These are phyloP conservation scores for Ruellia speciosa DNA, from an alignment of 305 asterid species.

Conservation along the genomic window DNA sequence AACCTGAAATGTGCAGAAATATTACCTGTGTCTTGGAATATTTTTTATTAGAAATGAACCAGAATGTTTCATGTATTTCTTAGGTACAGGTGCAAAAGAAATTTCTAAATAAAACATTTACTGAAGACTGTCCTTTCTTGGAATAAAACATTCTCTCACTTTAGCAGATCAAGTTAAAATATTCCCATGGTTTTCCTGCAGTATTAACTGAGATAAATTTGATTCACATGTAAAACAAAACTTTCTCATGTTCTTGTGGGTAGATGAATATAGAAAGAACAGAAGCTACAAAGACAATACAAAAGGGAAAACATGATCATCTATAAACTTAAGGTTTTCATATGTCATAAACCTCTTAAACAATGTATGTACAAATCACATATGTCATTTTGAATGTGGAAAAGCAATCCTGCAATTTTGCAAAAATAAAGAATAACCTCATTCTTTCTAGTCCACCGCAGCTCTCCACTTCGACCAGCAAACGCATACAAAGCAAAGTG, in stretches of 20 bases:
- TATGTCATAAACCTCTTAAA: slow-evolving; percentile 2
- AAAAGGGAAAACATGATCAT: neutral
- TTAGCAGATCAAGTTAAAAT: slow-evolving; percentile 6
- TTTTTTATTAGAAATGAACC: too few relatives aligned
- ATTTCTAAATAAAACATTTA: too few relatives aligned
- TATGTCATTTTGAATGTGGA: slow-evolving; percentile 7
- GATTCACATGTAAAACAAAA: neutral
- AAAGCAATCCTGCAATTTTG: slow-evolving; percentile 17
- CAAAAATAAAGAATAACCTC: slow-evolving; percentile 43
- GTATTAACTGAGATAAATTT: neutral
- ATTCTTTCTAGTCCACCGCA: slow-evolving; percentile 78
- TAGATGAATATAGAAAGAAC: slow-evolving; percentile 4
- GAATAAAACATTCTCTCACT: neutral
- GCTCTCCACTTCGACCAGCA: slow-evolving; percentile 81
- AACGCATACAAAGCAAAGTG: slow-evolving; percentile 93
- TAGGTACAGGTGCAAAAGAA: too few relatives aligned
- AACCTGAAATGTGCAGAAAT: too few relatives aligned
- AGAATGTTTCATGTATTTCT: too few relatives aligned
- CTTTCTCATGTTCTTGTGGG: neutral
- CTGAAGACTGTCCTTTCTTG: neutral
- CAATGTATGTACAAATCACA: slow-evolving; percentile 12
- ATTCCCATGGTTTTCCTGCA: neutral
- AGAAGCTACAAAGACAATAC: neutral
- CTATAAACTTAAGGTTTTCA: slow-evolving; percentile 2
- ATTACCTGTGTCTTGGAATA: too few relatives aligned